Base-by-base conservation (phyloP, 202 grass and related monocot species). In the Schoenoplectus tabernaemontani region DNA sequence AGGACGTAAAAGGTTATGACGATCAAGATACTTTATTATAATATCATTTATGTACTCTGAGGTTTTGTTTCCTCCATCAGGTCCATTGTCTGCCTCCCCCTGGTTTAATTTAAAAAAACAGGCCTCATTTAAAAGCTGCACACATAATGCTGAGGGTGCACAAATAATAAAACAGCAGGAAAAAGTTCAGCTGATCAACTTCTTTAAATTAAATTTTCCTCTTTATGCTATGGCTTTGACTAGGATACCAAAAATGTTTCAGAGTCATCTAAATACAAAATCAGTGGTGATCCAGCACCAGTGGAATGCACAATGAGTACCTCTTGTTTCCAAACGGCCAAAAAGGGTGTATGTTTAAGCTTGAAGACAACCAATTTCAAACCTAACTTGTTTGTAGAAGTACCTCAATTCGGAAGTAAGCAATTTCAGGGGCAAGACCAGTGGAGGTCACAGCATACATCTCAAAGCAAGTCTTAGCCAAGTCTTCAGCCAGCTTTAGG, bases 391-490 rank as follows among this genome's bases (percentile, higher is more conserved):
- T 24, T 43, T 33, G 5, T 78, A 53, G 9, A 7, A 77, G 75
- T 80, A 98, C 95, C 88, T 98, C 91, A 53, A 87, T 86, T 78
- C 87, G 87, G 77, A 98, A 98, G 90, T 98, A 98, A 77, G 89
- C 83, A 64, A 98, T 98, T 94, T 98, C 95, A 71, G 95, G 91
- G 88, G 95, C 86, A 76, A 98, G 91, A 50, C 91, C 95, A 43
- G 95, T 94, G 78, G 95, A 94, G 60, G 95, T 92, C 60, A 98
- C 91, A 67, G 85, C 89, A 85, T 98, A 94, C 86, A 90, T 98
- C 83, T 98, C 88, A 77, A 94, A 89, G 83, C 95, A 98, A 66
- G 95, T 94, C 90, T 98, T 94, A 47, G 88, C 86, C n/a, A 98
- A 76, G 87, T 98, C 89, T 92, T 98, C 95, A 78, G 95, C 95